These are phyloP conservation scores for Phytopythium helicoides DNA, from an alignment of 352 stramenopile genomes.

Conservation along the genomic window DNA sequence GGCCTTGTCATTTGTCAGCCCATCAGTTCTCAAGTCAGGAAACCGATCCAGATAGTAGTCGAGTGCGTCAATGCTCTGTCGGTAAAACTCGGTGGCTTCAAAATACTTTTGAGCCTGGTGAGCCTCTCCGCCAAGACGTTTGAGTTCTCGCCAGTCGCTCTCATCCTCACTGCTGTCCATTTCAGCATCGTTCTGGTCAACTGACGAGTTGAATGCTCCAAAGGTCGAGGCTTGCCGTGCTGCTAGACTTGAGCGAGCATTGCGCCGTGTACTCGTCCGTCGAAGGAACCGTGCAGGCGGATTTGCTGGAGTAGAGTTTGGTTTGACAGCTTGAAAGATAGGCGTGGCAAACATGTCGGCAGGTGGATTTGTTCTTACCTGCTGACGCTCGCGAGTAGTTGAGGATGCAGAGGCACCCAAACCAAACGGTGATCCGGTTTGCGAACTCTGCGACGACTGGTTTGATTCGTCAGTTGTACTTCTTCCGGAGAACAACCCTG, in stretches of 20 bases:
- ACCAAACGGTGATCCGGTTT: constrained; percentile 32
- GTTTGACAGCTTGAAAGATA: constrained; percentile 23
- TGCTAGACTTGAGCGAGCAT: constrained; percentile 3
- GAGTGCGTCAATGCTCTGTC: constrained; percentile 50
- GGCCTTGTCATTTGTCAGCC: constrained; percentile 67
- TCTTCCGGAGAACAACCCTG: constrained; percentile 33
- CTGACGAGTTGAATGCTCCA: not conserved
- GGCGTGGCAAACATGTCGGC: constrained; percentile 49
- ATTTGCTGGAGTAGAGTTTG: constrained; percentile 5
- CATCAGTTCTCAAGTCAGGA: constrained; percentile 25
- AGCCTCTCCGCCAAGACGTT: constrained; percentile 47
- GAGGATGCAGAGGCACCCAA: constrained; percentile 11
- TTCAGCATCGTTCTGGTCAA: constrained; percentile 15
- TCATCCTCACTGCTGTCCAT: constrained; percentile 38
- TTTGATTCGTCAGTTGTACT: constrained; percentile 15
- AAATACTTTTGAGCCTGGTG: constrained; percentile 41
- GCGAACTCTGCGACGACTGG: constrained; percentile 5
- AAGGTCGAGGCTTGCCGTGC: too few species aligned
- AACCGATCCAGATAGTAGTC: constrained; percentile 33
- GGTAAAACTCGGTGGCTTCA: constrained; percentile 58
- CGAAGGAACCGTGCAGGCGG: constrained; percentile 6
- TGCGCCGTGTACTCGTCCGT: constrained; percentile 2
- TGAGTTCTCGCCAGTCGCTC: constrained; percentile 57
- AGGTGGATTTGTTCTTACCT: constrained; percentile 22
- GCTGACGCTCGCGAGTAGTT: constrained; percentile 16